These are phyloP conservation scores for Diaporthe velutina DNA, from an alignment of 2,329 filamentous ascomycete species.

Conservation along the genomic window DNA sequence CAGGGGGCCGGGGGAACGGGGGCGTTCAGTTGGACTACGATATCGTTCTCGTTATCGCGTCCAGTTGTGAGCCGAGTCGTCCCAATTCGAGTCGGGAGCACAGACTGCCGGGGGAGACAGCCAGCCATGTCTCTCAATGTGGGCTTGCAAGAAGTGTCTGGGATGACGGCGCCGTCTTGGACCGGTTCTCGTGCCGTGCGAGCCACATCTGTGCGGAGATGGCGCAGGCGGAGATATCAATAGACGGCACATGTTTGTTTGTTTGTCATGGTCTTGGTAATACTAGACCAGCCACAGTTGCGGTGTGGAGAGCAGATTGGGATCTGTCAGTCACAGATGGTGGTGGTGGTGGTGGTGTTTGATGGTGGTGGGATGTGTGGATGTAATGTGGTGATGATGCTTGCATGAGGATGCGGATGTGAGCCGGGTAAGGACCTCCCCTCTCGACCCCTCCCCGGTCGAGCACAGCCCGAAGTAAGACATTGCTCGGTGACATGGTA, in stretches of 20 bases:
- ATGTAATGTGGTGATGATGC: slow-evolving; percentile 9
- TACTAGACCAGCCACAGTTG: slow-evolving; percentile 12
- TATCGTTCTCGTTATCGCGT: slow-evolving; percentile 13
- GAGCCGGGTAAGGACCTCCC: slow-evolving; percentile 7
- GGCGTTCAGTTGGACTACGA: not conserved
- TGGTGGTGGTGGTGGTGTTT: not conserved
- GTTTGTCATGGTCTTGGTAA: slow-evolving; percentile 12
- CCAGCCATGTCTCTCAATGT: slow-evolving; percentile 13
- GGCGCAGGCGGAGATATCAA: not conserved
- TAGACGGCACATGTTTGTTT: not conserved
- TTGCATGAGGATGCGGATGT: slow-evolving; percentile 10
- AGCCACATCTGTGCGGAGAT: slow-evolving; percentile 9
- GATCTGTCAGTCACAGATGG: slow-evolving; percentile 7
- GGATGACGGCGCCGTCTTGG: not conserved
- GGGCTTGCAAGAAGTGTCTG: not conserved
- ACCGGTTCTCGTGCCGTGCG: not conserved
- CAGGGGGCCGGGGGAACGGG: not conserved
- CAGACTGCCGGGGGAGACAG: slow-evolving; percentile 1
- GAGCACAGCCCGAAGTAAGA: slow-evolving; percentile 27
- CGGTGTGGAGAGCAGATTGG: slow-evolving; percentile 20
- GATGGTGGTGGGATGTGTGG: not conserved
- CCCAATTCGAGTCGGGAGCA: not conserved
- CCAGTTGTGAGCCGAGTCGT: not conserved
- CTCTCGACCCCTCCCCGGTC: slow-evolving; percentile 1
- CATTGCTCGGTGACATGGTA: slow-evolving; percentile 17